phyloP scores from a whole-genome alignment of 106 monocot genomes.

The Apostasia ramifera region DNA sequence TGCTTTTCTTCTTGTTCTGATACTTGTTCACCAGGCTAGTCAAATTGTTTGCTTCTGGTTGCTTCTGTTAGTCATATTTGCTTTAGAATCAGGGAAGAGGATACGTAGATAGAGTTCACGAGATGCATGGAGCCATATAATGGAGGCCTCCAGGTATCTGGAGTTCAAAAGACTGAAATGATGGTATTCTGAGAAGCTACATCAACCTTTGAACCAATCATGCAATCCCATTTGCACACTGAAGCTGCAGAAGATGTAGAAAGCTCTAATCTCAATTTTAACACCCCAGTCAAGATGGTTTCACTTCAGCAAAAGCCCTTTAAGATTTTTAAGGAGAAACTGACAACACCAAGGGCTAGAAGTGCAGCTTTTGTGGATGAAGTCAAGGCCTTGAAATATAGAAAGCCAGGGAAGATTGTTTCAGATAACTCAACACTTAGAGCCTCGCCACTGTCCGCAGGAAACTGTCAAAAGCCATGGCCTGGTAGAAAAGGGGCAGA shows the following conservation, averaged over 20 bases:
- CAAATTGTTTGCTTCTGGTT: background rate
- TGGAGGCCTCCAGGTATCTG: background rate
- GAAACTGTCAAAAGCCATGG: constrained; percentile 16
- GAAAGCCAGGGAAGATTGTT: background rate
- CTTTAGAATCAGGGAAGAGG: background rate
- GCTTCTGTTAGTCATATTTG: background rate
- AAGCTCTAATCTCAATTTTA: background rate
- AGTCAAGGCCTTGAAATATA: constrained; percentile 1
- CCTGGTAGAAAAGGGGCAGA: constrained; percentile 17
- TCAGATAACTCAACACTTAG: background rate
- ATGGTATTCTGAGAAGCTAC: background rate
- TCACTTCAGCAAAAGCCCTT: constrained; percentile 2
- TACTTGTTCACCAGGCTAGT: background rate
- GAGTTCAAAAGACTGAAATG: background rate
- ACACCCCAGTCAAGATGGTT: background rate
- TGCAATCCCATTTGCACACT: background rate
- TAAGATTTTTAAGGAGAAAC: constrained; percentile 1
- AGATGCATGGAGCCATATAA: background rate
- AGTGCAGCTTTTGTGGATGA: background rate
- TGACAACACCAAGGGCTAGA: constrained; percentile 2
- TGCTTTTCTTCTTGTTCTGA: background rate
- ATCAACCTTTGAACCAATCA: background rate
- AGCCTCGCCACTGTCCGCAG: background rate
- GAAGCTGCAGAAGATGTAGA: constrained; percentile 3
- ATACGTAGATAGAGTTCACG: background rate